Evolutionary conservation across 805 yeast species (phyloP), one percentile per base, ranked within the genome.

Genomic region (Sungouiella thailandica): DNA sequence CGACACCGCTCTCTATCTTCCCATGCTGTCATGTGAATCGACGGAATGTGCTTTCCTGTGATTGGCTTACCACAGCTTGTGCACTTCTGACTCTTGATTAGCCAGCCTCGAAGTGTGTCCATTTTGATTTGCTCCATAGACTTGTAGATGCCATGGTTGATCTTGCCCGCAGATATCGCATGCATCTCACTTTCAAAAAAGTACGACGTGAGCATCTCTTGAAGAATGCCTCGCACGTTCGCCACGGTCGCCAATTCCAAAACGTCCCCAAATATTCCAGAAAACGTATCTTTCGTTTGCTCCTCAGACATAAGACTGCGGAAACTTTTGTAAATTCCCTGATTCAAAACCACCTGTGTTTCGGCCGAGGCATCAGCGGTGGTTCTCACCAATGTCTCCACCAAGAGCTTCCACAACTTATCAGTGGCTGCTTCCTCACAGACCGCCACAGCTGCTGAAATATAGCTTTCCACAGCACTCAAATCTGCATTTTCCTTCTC

Each of bases 11-110:
- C 55, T 7, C 58, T 47, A 17, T 65, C 63, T 47, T 76, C 82
- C 89, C 89, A 83, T 4, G 71, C 62, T 34, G 73, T 72, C 25
- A 72, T 65, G 7, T 59, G 65, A 2, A 74, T 60, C 2, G 28
- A 31, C 16, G 68, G 61, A 2, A 83, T 52, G 2, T 76, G 75
- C 2, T 74, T 54, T 0, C 96, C 96, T 78, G 88, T 80, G 22
- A 88, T 60, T 14, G 62, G 62, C 41, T 77, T 78, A 1, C 86
- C 89, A 56, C 97, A 89, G 0, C 81, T 74, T 23, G 82, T 82
- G 55, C 97, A 89, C 30, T 70, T 75, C 17, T 58, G 60, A 1
- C 68, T 44, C n/a, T 39, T 52, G 3, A 65, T 48, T 7, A 44
- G 29, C 87, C 94, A 82, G 0, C 96, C 97, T 23, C 60, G 55